Evolutionary conservation across 228 moss, liverwort and hornwort species (phyloP).

Genomic region (Sphagnum magellanicum): DNA sequence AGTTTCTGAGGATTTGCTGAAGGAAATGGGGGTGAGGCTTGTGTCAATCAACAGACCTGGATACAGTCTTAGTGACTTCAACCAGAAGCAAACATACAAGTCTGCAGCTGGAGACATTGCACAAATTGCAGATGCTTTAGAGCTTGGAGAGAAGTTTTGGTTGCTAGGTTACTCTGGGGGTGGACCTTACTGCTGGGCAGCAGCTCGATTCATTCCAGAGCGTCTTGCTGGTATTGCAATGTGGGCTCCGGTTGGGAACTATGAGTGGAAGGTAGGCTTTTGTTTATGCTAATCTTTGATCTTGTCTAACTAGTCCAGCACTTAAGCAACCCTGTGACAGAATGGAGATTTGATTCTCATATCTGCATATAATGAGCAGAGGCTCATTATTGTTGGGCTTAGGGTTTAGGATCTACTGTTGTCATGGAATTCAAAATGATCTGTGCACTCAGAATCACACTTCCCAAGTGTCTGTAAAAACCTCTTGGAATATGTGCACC

Average conservation of each 20-base stretch:
- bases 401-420: too few relatives aligned
- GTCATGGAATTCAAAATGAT: too few relatives aligned
- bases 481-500: too few relatives aligned
- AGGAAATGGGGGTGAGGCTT: conserved; percentile 19
- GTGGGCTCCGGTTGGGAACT: conserved; percentile 24
- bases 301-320: too few relatives aligned
- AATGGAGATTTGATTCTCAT: too few relatives aligned
- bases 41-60: conserved; percentile 30
- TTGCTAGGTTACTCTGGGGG: conserved; percentile 26
- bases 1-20: conserved; percentile 3
- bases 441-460: too few relatives aligned
- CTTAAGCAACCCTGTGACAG: too few relatives aligned
- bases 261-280: conserved; percentile 14
- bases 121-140: conserved; percentile 18
- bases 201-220: conserved; percentile 25
- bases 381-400: too few relatives aligned
- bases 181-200: conserved; percentile 24
- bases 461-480: too few relatives aligned
- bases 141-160: conserved; percentile 32
- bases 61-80: conserved; percentile 24
- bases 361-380: too few relatives aligned
- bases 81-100: conserved; percentile 12
- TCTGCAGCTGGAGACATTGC: conserved; percentile 17
- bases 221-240: conserved; percentile 25
- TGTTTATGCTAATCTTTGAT: too few relatives aligned